Percentiles rank a stretch among this genome's conserved stretches.
Evolutionary conservation across 129 eudicot genomes (phyloP).

Genomic region (Sambucus nigra): DNA sequence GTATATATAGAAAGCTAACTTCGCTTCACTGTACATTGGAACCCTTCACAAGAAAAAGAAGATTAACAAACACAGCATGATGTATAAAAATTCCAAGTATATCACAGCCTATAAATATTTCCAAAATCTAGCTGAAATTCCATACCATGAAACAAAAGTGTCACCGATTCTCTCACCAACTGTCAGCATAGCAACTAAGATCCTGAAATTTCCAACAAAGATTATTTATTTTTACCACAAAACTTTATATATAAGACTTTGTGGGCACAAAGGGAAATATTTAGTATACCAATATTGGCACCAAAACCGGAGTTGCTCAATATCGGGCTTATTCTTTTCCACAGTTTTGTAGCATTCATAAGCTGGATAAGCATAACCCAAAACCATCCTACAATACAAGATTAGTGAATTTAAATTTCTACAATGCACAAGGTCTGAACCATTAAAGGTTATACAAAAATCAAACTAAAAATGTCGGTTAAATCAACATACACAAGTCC

Average conservation of each 20-base stretch:
- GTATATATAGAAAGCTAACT: conserved; percentile 19
- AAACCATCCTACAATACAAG: conserved; percentile 9
- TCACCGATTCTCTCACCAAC: conserved; percentile 21
- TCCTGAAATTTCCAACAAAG: conserved; percentile 5
- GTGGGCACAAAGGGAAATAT: background rate
- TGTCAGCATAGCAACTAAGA: conserved; percentile 18
- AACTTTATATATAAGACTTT: background rate
- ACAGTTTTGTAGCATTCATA: conserved; percentile 33
- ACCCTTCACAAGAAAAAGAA: conserved; percentile 15
- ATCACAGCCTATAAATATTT: background rate
- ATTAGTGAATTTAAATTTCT: background rate
- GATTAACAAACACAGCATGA: background rate
- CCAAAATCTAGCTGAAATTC: background rate
- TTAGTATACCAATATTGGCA: conserved; percentile 30
- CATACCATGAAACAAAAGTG: conserved; percentile 19
- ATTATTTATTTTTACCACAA: background rate
- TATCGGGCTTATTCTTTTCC: conserved; percentile 16
- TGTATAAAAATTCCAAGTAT: background rate
- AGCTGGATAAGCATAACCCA: conserved; percentile 35
- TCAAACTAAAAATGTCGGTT: background rate
- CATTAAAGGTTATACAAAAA: background rate
- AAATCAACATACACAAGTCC: conserved; percentile 14
- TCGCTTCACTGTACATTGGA: conserved; percentile 30
- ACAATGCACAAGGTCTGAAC: background rate
- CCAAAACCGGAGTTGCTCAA: conserved; percentile 28